Percentiles rank a stretch among this genome's conserved stretches.
Conservation (phyloP, 1,284 basidiomycete species). For the Singerocomus inundabilis region DNA sequence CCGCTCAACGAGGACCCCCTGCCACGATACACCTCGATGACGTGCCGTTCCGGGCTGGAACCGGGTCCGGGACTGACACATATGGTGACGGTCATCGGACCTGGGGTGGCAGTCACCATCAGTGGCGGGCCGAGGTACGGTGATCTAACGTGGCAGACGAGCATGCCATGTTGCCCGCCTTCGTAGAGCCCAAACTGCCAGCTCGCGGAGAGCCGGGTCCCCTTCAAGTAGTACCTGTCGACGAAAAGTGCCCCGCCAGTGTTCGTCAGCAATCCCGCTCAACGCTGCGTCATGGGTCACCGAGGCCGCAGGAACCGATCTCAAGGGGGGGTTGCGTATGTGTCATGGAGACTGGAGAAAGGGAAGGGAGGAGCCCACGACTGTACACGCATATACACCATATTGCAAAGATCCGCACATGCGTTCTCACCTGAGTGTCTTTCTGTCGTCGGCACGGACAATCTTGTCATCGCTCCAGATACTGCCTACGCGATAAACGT, state of each 20-base stretch:
- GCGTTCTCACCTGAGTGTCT: conserved; percentile 28
- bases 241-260: too few relatives aligned
- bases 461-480: conserved; percentile 32
- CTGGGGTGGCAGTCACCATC: conserved; percentile 3
- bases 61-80: too few relatives aligned
- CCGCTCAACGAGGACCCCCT: neutral
- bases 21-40: conserved; percentile 15
- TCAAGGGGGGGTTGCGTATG: too few relatives aligned
- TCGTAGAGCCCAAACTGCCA: conserved; percentile 27
- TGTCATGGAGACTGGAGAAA: too few relatives aligned
- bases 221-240: conserved; percentile 28
- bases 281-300: too few relatives aligned
- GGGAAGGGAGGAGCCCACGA: too few relatives aligned
- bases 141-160: conserved; percentile 28
- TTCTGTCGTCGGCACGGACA: conserved; percentile 26
- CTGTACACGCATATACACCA: too few relatives aligned
- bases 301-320: too few relatives aligned
- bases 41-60: conserved; percentile 3
- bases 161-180: conserved; percentile 18
- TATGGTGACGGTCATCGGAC: conserved; percentile 23
- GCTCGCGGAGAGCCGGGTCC: conserved; percentile 10
- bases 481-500: conserved; percentile 31
- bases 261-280: too few relatives aligned
- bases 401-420: too few relatives aligned
- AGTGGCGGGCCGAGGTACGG: conserved; percentile 30